These are phyloP conservation scores for Penicillium sp. DNA, from an alignment of 2,329 filamentous ascomycete species.

Conservation along the genomic window DNA sequence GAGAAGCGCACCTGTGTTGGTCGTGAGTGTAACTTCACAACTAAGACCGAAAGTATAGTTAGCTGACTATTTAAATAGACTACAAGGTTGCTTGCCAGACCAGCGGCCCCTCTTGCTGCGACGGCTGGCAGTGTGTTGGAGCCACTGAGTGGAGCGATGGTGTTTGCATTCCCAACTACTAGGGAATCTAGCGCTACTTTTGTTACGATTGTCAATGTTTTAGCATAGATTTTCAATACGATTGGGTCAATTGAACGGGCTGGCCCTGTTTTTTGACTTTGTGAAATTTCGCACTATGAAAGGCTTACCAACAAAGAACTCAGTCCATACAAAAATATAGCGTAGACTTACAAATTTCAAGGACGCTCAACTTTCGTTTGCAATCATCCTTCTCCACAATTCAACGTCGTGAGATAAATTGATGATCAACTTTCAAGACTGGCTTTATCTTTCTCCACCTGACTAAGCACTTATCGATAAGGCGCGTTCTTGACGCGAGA, in stretches of 20 bases:
- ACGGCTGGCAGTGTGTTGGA: not conserved
- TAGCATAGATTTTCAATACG: not conserved
- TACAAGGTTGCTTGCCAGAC: not conserved
- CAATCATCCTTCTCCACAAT: not conserved
- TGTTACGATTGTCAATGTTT: not conserved
- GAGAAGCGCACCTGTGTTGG: not conserved
- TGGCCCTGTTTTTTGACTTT: not conserved
- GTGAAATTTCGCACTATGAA: not conserved
- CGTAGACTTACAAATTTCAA: not conserved
- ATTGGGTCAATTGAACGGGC: not conserved
- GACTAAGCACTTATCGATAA: constrained; percentile 26
- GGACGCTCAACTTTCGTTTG: not conserved
- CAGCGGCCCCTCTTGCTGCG: not conserved
- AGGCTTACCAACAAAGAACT: not conserved
- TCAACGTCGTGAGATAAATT: not conserved
- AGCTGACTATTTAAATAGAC: not conserved
- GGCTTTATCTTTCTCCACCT: not conserved
- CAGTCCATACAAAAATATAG: not conserved
- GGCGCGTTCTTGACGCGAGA: constrained; percentile 12
- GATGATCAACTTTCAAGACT: not conserved
- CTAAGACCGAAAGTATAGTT: not conserved
- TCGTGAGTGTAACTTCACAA: not conserved
- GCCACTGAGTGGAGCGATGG: not conserved
- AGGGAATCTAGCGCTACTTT: not conserved
- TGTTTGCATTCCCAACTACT: not conserved